A percentile compares a stretch with the other conserved stretches of the same genome.
These are phyloP conservation scores for Fusarium chuoi DNA, from an alignment of 2,329 filamentous ascomycete species.

Conservation along the genomic window DNA sequence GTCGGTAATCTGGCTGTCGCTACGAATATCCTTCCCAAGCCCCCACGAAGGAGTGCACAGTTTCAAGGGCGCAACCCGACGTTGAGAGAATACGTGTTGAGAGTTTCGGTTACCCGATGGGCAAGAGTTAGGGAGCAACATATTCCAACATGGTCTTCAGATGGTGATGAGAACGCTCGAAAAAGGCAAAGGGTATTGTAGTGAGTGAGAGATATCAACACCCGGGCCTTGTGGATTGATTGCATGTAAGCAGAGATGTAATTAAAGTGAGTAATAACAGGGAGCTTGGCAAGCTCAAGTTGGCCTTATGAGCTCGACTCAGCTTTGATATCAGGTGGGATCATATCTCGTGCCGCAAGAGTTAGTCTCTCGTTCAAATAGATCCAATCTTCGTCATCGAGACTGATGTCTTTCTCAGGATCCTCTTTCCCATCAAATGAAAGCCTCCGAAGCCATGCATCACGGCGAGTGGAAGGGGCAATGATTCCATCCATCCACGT, in stretches of 20 bases:
- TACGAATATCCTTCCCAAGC: background rate
- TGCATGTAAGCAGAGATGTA: rapidly evolving
- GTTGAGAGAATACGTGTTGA: background rate
- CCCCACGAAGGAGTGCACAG: rapidly evolving
- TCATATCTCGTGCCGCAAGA: background rate
- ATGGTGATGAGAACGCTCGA: rapidly evolving
- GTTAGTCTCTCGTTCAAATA: background rate
- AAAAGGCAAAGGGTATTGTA: background rate
- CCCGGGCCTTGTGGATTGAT: background rate
- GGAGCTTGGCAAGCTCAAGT: rapidly evolving
- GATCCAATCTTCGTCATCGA: background rate
- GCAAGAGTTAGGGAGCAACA: too few species aligned
- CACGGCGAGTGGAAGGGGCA: background rate
- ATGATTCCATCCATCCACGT: background rate
- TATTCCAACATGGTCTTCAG: too few species aligned
- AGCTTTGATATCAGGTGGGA: background rate
- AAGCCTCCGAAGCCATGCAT: background rate
- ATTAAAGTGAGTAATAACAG: background rate
- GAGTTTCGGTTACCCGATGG: too few species aligned
- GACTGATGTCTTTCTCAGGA: background rate
- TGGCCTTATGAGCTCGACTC: background rate
- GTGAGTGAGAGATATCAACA: background rate
- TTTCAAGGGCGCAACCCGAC: rapidly evolving
- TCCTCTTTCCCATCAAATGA: background rate
- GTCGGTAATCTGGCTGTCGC: rapidly evolving